A percentile compares a stretch with the other conserved stretches of the same genome.
Conservation (phyloP, 495 filamentous ascomycete genomes). For the Jackrogersella minutella region DNA sequence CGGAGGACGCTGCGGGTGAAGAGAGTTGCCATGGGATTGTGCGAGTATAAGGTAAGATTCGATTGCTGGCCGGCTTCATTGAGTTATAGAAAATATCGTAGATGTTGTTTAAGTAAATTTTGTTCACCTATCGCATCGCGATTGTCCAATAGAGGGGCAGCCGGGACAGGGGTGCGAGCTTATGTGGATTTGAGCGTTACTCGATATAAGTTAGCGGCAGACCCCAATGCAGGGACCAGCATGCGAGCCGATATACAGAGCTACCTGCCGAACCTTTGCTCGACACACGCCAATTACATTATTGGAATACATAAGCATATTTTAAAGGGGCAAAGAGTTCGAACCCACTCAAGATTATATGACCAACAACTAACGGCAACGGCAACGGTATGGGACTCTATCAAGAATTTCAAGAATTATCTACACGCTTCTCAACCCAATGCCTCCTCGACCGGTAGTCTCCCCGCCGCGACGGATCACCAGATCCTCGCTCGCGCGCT, state of each 20-base stretch:
- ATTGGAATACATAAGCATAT: neutral
- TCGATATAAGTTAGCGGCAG: neutral
- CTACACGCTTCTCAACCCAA: slow-evolving; percentile 50
- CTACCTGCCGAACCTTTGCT: neutral
- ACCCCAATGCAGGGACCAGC: slow-evolving; percentile 24
- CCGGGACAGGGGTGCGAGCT: neutral
- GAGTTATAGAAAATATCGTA: no score
- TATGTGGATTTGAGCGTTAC: neutral
- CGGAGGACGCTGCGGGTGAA: slow-evolving; percentile 19
- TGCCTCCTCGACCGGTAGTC: slow-evolving; percentile 35
- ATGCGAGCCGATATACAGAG: neutral
- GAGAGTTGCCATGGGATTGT: slow-evolving; percentile 5
- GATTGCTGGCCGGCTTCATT: no score
- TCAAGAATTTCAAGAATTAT: slow-evolving; percentile 64
- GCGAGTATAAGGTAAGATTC: neutral
- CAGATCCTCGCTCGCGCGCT: slow-evolving; percentile 54
- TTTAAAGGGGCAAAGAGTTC: neutral
- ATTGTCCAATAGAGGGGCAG: slow-evolving; percentile 20
- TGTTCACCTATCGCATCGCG: no score
- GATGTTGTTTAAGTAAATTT: no score
- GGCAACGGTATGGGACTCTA: slow-evolving; percentile 67
- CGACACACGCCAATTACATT: slow-evolving; percentile 3
- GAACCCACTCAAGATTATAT: neutral
- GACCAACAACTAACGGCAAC: neutral
- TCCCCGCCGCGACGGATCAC: slow-evolving; percentile 56